Percentiles rank a stretch among this genome's conserved stretches.
Conservation (phyloP, 495 filamentous ascomycete species). For the Aspergillus leporis region DNA sequence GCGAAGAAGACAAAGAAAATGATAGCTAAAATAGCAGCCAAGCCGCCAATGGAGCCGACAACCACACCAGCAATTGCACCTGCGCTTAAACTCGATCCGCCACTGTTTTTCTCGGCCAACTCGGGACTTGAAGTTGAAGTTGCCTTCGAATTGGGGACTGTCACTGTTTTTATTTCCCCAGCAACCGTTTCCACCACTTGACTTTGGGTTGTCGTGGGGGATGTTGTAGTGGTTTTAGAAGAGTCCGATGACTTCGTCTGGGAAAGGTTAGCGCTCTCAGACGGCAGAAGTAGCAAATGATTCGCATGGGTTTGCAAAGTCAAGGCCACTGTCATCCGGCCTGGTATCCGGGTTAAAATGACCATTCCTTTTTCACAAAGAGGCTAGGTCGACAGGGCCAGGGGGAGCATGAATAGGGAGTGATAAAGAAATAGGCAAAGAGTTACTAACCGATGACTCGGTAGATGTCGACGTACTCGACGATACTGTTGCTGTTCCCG, state of each 20-base stretch:
- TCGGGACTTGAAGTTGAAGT: conserved; percentile 25
- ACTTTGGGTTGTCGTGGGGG: conserved; percentile 37
- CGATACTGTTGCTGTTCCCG: conserved; percentile 35
- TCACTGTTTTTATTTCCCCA: conserved; percentile 53
- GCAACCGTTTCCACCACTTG: conserved; percentile 45
- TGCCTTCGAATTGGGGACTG: conserved; percentile 42
- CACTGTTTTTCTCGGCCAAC: conserved; percentile 15
- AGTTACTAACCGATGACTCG: conserved; percentile 27
- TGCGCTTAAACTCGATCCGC: conserved; percentile 32
- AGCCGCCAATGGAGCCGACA: conserved; percentile 48
- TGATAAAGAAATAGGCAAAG: neutral
- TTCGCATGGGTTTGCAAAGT: neutral
- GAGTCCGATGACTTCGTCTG: conserved; percentile 13
- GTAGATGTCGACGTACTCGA: conserved; percentile 29
- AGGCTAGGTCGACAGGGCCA: neutral
- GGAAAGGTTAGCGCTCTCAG: conserved; percentile 6
- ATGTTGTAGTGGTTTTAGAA: conserved; percentile 20
- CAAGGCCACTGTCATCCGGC: neutral
- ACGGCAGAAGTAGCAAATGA: neutral
- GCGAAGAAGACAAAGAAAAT: conserved; percentile 46
- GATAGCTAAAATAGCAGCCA: conserved; percentile 38
- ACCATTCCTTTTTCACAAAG: neutral
- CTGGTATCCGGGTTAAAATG: neutral
- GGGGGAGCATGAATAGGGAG: neutral
- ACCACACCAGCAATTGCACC: conserved; percentile 51